These are phyloP conservation scores for Mortierella sp. DNA, from an alignment of 371 early-diverging fungal species.

Conservation along the genomic window DNA sequence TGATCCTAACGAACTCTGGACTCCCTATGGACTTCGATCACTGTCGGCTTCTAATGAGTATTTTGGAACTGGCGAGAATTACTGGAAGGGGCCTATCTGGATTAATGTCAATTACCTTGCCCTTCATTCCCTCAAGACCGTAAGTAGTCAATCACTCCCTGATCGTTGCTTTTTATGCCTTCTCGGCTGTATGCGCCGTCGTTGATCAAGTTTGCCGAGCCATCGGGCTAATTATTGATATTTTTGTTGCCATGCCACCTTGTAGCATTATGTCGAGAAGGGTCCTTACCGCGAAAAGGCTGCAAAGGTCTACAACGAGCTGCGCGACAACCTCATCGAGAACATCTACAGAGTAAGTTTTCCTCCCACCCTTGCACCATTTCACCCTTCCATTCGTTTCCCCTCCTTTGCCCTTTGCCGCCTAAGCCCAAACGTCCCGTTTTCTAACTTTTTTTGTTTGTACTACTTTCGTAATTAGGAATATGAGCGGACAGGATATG, in stretches of 20 bases:
- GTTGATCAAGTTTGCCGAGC: not conserved
- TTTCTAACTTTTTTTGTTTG: too few species aligned
- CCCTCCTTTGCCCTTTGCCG: not conserved
- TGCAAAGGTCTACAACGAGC: constrained; percentile 76
- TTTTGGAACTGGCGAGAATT: constrained; percentile 90
- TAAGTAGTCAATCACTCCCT: constrained; percentile 38
- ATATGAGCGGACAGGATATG: constrained; percentile 86
- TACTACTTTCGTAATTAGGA: constrained; percentile 58
- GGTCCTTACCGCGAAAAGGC: constrained; percentile 82
- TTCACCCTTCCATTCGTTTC: not conserved
- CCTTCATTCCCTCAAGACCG: constrained; percentile 78
- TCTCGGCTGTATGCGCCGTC: not conserved
- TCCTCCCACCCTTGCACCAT: not conserved
- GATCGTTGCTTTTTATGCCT: not conserved
- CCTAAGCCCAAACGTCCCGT: too few species aligned
- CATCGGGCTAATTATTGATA: not conserved
- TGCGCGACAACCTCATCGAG: constrained; percentile 83
- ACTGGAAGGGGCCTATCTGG: constrained; percentile 98
- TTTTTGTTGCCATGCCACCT: not conserved
- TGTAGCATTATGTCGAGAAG: constrained; percentile 76
- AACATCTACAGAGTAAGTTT: constrained; percentile 78
- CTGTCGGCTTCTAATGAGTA: constrained; percentile 81
- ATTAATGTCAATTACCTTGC: constrained; percentile 93
- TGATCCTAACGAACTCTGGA: constrained; percentile 85
- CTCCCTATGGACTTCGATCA: constrained; percentile 85